Evolutionary conservation across 208 protist genomes (phyloP).

Genomic region (Wallacemonas rigidus): DNA sequence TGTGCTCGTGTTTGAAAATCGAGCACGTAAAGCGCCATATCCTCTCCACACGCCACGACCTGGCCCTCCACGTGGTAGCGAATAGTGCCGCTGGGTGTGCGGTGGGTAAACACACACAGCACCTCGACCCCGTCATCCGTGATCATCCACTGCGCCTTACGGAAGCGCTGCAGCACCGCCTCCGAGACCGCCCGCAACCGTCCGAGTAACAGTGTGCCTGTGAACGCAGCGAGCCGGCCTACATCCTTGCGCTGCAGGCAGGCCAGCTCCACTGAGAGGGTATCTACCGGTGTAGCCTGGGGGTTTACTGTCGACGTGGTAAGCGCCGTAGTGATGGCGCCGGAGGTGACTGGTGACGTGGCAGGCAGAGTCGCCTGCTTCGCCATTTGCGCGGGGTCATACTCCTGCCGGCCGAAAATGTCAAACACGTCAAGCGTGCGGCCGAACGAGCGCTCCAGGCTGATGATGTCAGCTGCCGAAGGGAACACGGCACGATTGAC

Average conservation of each 20-base stretch:
- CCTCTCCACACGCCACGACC: conserved; percentile 50
- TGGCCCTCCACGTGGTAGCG: conserved; percentile 84
- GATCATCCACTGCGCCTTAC: conserved; percentile 62
- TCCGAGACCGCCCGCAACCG: conserved; percentile 42
- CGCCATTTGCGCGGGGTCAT: conserved; percentile 24
- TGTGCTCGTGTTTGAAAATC: conserved; percentile 71
- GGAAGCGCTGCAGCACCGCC: conserved; percentile 52
- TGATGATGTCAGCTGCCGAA: conserved; percentile 71
- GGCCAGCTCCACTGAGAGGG: conserved; percentile 12
- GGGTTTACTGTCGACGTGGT: neutral
- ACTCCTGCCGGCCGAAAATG: conserved; percentile 59
- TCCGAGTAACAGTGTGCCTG: conserved; percentile 43
- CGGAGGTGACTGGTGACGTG: neutral
- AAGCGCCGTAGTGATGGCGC: neutral
- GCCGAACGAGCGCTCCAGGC: conserved; percentile 83
- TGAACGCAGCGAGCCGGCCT: conserved; percentile 65
- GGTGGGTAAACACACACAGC: conserved; percentile 71
- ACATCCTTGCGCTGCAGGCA: conserved; percentile 25
- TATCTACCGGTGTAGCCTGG: neutral
- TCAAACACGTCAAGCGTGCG: conserved; percentile 76
- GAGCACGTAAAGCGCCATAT: conserved; percentile 67
- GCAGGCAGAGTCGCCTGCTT: neutral
- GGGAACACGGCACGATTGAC: conserved; percentile 67
- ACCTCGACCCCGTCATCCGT: conserved; percentile 44
- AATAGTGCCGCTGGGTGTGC: conserved; percentile 59